Base-by-base conservation (phyloP, 305 asterid genomes). In the Fraxinus xanthoxyloides region DNA sequence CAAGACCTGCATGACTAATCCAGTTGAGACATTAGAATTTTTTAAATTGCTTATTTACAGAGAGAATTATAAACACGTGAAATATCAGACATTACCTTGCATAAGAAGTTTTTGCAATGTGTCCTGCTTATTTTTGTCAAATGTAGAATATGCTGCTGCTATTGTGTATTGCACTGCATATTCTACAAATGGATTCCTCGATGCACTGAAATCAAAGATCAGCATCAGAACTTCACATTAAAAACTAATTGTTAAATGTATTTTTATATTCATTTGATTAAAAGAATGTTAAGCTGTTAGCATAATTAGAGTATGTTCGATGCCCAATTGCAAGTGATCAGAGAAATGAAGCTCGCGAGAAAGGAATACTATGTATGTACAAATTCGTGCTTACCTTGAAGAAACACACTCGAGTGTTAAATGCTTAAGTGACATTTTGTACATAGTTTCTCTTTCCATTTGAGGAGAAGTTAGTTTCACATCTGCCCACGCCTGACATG, bases 401-500 rank as follows among this genome's bases (percentile, higher is more conserved):
- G 95, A 90, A 75, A 85, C 91, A 87, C 90, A 72, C 79, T 91
- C 95, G 83, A 92, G 91, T 75, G 85, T 84, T 43, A 92, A 90
- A 81, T 89, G 80, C 84, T 90, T 90, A 61, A 94, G 91, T 0
- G 98, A 91, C 89, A 94, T 38, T 87, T 93, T 96, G 85, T 91
- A 96, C 90, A 87, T 79, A 48, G 92, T 91, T 91, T 93, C 98
- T 90, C 98, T 90, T 65, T 81, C 90, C 99, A 96, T 96, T 88
- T 96, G 98, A 77, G 98, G 98, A 82, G 98, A 96, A 67, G 95
- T 94, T 89, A 96, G 85, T 86, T 96, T 94, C 85, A 96, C 95
- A 88, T 94, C 97, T 54, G 93, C 84, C 98, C 98, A 94, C 77
- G 90, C 90, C 99, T 96, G 90, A 84, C 84, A 90, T 67, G 19